Conservation (phyloP, 169 alveolate species). For the Perkinsus marinus region DNA sequence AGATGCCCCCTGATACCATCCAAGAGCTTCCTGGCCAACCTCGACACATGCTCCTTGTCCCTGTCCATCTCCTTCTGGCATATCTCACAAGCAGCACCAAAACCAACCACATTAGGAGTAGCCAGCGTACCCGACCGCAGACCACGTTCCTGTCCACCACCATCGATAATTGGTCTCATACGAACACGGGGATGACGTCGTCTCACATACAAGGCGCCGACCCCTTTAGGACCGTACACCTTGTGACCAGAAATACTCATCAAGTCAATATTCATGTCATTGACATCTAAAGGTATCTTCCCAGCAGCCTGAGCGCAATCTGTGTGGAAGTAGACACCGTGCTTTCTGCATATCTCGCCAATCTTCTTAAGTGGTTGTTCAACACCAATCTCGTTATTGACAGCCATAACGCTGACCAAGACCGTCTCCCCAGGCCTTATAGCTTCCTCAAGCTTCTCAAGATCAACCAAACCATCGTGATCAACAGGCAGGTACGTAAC, state of each 20-base stretch:
- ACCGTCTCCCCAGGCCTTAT: constrained; percentile 77
- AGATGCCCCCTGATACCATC: constrained; percentile 10
- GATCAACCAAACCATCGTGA: constrained; percentile 64
- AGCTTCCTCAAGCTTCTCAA: constrained; percentile 65
- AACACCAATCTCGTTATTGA: constrained; percentile 95
- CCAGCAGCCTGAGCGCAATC: constrained; percentile 90
- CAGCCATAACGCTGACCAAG: constrained; percentile 77
- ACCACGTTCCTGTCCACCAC: constrained; percentile 99
- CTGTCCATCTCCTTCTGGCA: constrained; percentile 77
- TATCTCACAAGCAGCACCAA: constrained; percentile 88
- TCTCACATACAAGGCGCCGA: constrained; percentile 89
- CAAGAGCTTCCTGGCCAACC: constrained; percentile 30
- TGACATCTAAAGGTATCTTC: constrained; percentile 80
- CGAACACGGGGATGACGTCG: constrained; percentile 86
- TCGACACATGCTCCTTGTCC: constrained; percentile 68
- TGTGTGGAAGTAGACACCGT: constrained; percentile 81
- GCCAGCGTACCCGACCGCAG: constrained; percentile 89
- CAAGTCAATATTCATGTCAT: constrained; percentile 72
- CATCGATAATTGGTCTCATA: constrained; percentile 82
- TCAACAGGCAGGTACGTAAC: constrained; percentile 86
- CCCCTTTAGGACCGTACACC: constrained; percentile 99
- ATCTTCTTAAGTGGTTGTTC: constrained; percentile 79
- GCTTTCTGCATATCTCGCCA: constrained; percentile 77
- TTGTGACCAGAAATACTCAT: constrained; percentile 91
- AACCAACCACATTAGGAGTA: constrained; percentile 81